phyloP scores from a whole-genome alignment of 176 grass and related monocot genomes.

The Ampelocalamus luodianensis region DNA sequence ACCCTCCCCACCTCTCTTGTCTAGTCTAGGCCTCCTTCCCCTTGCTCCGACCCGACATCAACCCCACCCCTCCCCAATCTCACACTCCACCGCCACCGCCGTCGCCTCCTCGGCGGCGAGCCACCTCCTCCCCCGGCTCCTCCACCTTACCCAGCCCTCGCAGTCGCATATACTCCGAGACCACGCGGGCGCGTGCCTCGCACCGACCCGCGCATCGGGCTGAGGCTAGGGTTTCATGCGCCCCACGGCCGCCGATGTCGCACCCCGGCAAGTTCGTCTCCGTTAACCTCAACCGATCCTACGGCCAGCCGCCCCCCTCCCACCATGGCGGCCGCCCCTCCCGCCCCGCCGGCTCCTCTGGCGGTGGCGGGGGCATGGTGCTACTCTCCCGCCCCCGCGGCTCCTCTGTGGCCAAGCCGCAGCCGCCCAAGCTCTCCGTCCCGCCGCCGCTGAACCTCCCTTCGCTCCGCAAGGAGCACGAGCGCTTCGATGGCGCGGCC shows the following conservation, averaged over 20 bases:
- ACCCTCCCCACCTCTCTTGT: not conserved
- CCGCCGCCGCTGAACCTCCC: constrained; percentile 95
- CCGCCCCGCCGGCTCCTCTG: constrained; percentile 46
- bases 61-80: constrained; percentile 36
- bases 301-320: constrained; percentile 57
- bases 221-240: constrained; percentile 67
- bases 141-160: not conserved
- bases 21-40: not conserved
- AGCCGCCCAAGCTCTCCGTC: constrained; percentile 80
- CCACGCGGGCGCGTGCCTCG: not conserved
- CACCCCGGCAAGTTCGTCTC: constrained; percentile 85
- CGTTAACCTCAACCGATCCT: constrained; percentile 85
- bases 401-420: constrained; percentile 55
- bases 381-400: constrained; percentile 77
- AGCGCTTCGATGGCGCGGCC: constrained; percentile 73
- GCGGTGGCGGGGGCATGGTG: constrained; percentile 75
- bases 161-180: not conserved
- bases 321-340: constrained; percentile 53
- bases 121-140: not conserved
- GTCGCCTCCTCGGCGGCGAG: constrained; percentile 56
- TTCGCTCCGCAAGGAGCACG: constrained; percentile 91
- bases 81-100: constrained; percentile 47
- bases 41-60: constrained; percentile 45
- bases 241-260: constrained; percentile 66
- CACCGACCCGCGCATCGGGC: constrained; percentile 36